Conservation (phyloP, 129 eudicot species). For the Ambrosia trifida region DNA sequence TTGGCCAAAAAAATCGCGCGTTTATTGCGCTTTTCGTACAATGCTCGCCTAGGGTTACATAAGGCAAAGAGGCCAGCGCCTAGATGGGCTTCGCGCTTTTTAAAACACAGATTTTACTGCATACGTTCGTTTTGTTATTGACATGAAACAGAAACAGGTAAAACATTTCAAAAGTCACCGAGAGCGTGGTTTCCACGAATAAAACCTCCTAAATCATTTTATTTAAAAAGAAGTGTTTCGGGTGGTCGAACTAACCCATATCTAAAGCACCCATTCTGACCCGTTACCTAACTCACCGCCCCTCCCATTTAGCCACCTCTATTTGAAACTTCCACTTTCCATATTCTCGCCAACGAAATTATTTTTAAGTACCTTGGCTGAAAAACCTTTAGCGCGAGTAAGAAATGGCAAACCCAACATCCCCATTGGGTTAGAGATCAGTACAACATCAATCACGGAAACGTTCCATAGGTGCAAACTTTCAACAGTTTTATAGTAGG, state of each 20-base stretch:
- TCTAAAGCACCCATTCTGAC: not conserved
- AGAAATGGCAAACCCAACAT: constrained; percentile 93
- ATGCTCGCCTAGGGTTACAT: no score
- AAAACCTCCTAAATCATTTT: not conserved
- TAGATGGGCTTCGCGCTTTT: no score
- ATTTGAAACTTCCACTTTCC: constrained; percentile 1
- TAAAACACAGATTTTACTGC: no score
- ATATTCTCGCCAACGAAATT: not conserved
- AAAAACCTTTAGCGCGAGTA: constrained; percentile 61
- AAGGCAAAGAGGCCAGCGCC: no score
- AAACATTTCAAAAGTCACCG: not conserved
- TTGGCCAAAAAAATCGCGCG: no score
- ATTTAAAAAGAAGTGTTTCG: not conserved
- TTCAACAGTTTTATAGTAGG: constrained; percentile 60
- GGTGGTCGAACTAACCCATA: not conserved
- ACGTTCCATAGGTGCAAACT: constrained; percentile 59
- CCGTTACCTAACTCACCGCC: not conserved
- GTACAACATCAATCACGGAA: constrained; percentile 66
- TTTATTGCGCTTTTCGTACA: no score
- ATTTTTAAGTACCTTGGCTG: constrained; percentile 54
- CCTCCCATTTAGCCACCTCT: not conserved
- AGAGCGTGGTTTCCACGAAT: not conserved
- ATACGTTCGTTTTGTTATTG: no score
- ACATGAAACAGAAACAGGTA: not conserved
- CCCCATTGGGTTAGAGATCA: constrained; percentile 84